A percentile compares a stretch with the other conserved stretches of the same genome.
phyloP scores from a whole-genome alignment of 768 basidiomycete genomes.

The Suillus luteus region DNA sequence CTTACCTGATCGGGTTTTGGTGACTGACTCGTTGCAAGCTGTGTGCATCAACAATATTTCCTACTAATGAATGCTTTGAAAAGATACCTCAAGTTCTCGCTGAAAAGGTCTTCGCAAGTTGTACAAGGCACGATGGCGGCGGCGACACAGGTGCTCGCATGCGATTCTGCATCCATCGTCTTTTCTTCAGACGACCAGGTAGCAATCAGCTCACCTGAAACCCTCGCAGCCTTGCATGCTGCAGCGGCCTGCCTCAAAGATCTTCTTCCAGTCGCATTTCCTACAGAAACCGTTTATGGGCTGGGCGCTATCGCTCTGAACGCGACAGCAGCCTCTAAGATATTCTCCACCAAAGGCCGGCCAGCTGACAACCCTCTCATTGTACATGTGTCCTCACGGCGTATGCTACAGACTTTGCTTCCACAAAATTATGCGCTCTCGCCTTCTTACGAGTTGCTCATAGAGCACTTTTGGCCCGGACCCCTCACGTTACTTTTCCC shows the following conservation, averaged over 20 bases:
- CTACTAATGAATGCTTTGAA: constrained; percentile 14
- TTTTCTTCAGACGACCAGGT: constrained; percentile 53
- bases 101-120: constrained; percentile 14
- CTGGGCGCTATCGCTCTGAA: constrained; percentile 86
- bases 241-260: constrained; percentile 59
- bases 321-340: constrained; percentile 60
- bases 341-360: constrained; percentile 88
- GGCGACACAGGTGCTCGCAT: constrained; percentile 50
- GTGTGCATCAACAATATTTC: neutral
- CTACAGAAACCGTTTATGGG: constrained; percentile 98
- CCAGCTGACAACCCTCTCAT: constrained; percentile 97
- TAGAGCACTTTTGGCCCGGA: constrained; percentile 92
- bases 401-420: constrained; percentile 79
- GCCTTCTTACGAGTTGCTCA: constrained; percentile 67
- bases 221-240: constrained; percentile 51
- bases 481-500: constrained; percentile 92
- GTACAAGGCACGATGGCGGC: constrained; percentile 16
- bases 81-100: constrained; percentile 27
- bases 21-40: neutral
- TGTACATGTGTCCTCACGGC: constrained; percentile 86
- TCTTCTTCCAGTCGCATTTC: constrained; percentile 73
- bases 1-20: neutral
- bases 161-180: constrained; percentile 62
- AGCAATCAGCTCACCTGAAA: constrained; percentile 49
- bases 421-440: constrained; percentile 66